Evolutionary conservation across 345 rosid genomes (phyloP), one percentile per base, ranked within the genome.

Genomic region (Stellera chamaejasme): DNA sequence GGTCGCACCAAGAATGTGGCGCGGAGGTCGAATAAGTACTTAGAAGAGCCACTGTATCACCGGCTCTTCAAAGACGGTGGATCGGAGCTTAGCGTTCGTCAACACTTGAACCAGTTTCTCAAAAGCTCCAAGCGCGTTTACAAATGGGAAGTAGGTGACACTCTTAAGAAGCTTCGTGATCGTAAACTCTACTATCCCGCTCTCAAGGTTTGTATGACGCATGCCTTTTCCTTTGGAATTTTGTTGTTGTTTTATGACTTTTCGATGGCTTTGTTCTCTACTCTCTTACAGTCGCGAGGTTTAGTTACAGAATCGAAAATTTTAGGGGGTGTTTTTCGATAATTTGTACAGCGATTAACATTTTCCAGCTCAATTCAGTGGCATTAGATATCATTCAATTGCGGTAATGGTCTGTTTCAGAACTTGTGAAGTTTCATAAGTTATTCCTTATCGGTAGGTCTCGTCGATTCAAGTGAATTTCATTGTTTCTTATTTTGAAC

Each of bases 91-190:
- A 80, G 64, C 52, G 84, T 93, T 50, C 79, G 83, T 8, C 84
- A 79, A 45, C 87, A 87, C 62, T 70, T 93, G 61, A 93, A 87
- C 60, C 75, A 62, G 58, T 87, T 93, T 79, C 74, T 93, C 68
- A 89, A 78, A 66, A 76, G 89, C 80, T 75, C 82, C 54, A 93
- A 89, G 66, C 88, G 84, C 54, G 97, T 79, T 16, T 93, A 67
- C 78, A 93, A 93, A 80, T 93, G 99, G 99, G 99, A 93, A 66
- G 91, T 85, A 2, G 96, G 88, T 13, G 83, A 82, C 59, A 87
- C 99, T 23, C 65, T 89, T 67, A 84, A 73, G 77, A 89, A 84
- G 72, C 97, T 93, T 61, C 89, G 99, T 44, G 60, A 56, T 58
- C 90, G 88, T 56, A 53, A 79, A 48, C 89, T 82, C 50, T 89